Evolutionary conservation across 768 basidiomycete genomes (phyloP).

Genomic region (Russula lepida): DNA sequence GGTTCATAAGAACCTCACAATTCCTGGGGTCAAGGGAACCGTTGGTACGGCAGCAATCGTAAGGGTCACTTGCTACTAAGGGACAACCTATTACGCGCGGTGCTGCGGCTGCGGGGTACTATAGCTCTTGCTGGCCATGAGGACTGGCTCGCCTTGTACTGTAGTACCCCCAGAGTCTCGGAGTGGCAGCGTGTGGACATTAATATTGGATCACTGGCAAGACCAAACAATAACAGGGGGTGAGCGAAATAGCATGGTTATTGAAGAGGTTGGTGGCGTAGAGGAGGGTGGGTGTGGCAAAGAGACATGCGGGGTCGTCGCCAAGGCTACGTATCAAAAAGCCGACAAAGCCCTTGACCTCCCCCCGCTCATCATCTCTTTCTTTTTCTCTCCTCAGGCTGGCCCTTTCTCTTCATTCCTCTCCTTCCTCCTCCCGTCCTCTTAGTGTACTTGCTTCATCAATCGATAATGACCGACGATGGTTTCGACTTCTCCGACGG

Average conservation of each 20-base stretch:
- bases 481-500: conserved; percentile 20
- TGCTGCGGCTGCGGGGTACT: background rate
- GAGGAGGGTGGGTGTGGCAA: too few species aligned
- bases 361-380: background rate
- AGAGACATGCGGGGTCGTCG: background rate
- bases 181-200: too few species aligned
- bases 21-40: background rate
- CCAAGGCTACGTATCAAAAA: background rate
- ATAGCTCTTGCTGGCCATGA: background rate
- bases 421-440: background rate
- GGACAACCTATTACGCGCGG: background rate
- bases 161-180: too few species aligned
- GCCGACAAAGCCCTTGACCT: background rate
- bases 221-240: too few species aligned
- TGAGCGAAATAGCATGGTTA: too few species aligned
- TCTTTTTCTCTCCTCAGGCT: background rate
- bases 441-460: background rate
- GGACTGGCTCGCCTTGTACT: too few species aligned
- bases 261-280: too few species aligned
- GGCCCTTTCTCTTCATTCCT: background rate
- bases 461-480: conserved; percentile 1
- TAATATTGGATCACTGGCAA: too few species aligned
- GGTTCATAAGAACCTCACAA: background rate
- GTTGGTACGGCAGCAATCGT: background rate
- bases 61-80: background rate